Conservation (phyloP, 1,139 yeast genomes). For the Lodderomyces elongisporus region DNA sequence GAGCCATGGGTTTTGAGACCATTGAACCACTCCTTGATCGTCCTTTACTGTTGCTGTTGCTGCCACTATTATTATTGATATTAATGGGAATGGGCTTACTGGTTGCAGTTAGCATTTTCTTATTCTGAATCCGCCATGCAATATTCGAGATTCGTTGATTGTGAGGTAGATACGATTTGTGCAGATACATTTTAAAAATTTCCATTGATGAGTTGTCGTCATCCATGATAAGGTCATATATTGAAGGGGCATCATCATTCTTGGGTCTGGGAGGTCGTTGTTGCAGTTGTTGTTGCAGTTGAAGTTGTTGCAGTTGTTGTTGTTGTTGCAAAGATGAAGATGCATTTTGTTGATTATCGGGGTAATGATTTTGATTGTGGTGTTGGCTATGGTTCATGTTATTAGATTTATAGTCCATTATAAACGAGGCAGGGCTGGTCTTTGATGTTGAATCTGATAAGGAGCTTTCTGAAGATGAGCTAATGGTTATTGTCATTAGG, state of each 20-base stretch:
- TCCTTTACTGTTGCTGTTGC: not conserved
- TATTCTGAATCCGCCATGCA: conserved; percentile 46
- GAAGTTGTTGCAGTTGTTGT: not conserved
- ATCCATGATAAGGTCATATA: conserved; percentile 10
- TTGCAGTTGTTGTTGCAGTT: conserved; percentile 1
- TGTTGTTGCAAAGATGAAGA: not conserved
- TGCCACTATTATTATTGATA: conserved; percentile 1
- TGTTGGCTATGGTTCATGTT: not conserved
- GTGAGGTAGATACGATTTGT: conserved; percentile 40
- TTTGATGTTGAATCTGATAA: not conserved
- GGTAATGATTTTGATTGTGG: conserved; percentile 1
- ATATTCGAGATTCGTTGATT: conserved; percentile 40
- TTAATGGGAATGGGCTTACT: not conserved
- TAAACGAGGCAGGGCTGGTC: not conserved
- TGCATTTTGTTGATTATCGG: not conserved
- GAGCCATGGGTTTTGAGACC: conserved; percentile 5
- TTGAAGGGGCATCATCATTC: conserved; percentile 5
- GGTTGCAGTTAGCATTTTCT: conserved; percentile 17
- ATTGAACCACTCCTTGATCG: too few species aligned
- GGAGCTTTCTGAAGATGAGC: not conserved
- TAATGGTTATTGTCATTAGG: not conserved
- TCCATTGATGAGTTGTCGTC: conserved; percentile 12
- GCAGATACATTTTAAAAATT: conserved; percentile 35
- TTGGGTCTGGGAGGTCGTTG: conserved; percentile 1
- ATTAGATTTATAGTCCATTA: not conserved